phyloP scores from a whole-genome alignment of 2,329 filamentous ascomycete species.

The Monosporascus sp. region DNA sequence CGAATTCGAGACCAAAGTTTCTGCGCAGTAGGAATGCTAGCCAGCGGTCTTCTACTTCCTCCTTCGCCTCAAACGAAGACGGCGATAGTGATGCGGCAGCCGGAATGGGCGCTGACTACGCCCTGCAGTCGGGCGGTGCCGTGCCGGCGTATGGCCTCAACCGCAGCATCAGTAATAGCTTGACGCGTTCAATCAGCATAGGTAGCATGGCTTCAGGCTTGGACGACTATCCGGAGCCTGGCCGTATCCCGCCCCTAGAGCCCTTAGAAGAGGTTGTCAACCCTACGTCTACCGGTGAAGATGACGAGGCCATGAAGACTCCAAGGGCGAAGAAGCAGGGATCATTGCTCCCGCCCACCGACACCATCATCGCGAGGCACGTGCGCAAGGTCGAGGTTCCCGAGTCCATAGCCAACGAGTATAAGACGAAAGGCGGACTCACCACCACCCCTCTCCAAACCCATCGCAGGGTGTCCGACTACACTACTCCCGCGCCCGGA shows the following conservation, averaged over 20 bases:
- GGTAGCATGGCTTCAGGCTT: conserved; percentile 81
- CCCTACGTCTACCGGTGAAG: conserved; percentile 29
- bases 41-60: conserved; percentile 57
- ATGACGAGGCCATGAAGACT: conserved; percentile 54
- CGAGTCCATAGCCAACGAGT: conserved; percentile 80
- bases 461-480: conserved; percentile 40
- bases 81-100: conserved; percentile 69
- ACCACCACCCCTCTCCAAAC: conserved; percentile 42
- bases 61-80: conserved; percentile 55
- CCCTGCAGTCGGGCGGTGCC: conserved; percentile 76
- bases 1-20: conserved; percentile 48
- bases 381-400: conserved; percentile 88
- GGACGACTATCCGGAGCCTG: conserved; percentile 48
- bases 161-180: conserved; percentile 45
- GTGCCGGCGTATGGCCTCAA: conserved; percentile 50
- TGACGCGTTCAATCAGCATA: conserved; percentile 76
- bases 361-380: conserved; percentile 83
- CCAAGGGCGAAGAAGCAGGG: conserved; percentile 56
- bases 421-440: conserved; percentile 67
- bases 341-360: conserved; percentile 63
- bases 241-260: conserved; percentile 41
- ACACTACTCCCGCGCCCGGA: conserved; percentile 50
- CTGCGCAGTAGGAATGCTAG: conserved; percentile 53
- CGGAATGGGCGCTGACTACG: conserved; percentile 66
- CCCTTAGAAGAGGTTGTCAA: conserved; percentile 44